phyloP scores from a whole-genome alignment of 2,329 filamentous ascomycete genomes.

The Aureobasidium musti region DNA sequence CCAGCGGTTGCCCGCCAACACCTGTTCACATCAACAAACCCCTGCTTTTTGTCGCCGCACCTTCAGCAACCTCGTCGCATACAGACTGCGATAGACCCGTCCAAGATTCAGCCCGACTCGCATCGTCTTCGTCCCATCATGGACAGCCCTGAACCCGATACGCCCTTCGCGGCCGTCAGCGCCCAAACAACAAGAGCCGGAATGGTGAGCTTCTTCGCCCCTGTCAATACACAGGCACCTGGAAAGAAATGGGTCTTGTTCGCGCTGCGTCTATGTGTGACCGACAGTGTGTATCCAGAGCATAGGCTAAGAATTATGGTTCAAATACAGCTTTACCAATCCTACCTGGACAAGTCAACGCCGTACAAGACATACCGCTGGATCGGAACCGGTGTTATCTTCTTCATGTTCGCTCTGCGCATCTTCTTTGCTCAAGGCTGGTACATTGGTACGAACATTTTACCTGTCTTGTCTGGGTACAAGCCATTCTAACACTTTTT shows the following conservation, averaged over 20 bases:
- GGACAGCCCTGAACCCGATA: constrained; percentile 87
- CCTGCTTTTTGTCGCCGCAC: constrained; percentile 8
- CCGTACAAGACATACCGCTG: constrained; percentile 89
- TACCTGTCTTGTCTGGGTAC: not conserved
- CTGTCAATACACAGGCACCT: not conserved
- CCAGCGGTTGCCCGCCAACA: constrained; percentile 15
- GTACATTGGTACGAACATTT: constrained; percentile 77
- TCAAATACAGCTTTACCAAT: constrained; percentile 80
- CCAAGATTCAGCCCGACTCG: constrained; percentile 27
- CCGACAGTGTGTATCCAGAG: not conserved
- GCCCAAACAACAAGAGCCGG: constrained; percentile 77
- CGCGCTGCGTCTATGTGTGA: no score
- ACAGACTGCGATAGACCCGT: not conserved
- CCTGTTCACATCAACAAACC: constrained; percentile 27
- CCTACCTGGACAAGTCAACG: constrained; percentile 89
- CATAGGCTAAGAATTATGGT: not conserved
- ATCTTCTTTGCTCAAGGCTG: constrained; percentile 93
- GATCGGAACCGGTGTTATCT: constrained; percentile 74
- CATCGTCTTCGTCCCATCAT: constrained; percentile 52
- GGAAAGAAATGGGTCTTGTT: not conserved
- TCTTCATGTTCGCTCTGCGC: constrained; percentile 81
- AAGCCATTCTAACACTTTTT: constrained; percentile 20
- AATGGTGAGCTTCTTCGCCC: constrained; percentile 58
- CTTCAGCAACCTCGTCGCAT: constrained; percentile 8
- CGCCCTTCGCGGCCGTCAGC: constrained; percentile 86